Base-by-base conservation (phyloP, 257 asterid species). In the Schizonepeta tenuifolia region DNA sequence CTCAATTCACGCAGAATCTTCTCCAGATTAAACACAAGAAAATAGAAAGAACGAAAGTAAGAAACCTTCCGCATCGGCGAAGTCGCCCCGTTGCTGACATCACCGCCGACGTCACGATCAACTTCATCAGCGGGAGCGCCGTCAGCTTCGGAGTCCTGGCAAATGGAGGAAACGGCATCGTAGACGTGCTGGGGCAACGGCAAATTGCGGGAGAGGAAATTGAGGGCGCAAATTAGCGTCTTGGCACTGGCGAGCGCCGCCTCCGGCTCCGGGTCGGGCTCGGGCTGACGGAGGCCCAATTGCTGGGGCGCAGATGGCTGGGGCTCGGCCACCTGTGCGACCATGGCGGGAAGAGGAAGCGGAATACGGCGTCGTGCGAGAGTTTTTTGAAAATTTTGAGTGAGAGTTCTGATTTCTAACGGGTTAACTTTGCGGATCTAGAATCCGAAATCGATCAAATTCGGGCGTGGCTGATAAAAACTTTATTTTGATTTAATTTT, bases 181-280 rank as follows among this genome's bases (percentile, higher is more conserved):
- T 89, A 89, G 5, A 94, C 83, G 17, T 90, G 89, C 14, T 79
- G 89, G 33, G 97, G 99, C 69, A 94, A 77, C 65, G 99, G 99
- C 76, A 94, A 83, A 81, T 89, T 87, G 14, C 97, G 95, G 12
- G 99, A 91, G 60, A 94, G 86, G 73, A 86, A 88, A 88, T 91
- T 94, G 82, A 94, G 95, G 41, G 97, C 99, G 59, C 96, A 94
- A 43, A 94, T 91, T 51, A 94, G 81, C 2, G 92, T 88, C 82
- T 87, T 88, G 43, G 97, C 87, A 36, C 85, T 77, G 78, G 84
- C 90, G 35, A 89, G 72, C 46, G 80, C 80, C 53, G 53, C 66
- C 41, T 67, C 85, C 12, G 80, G 49, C 50, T 66, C 69, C 75
- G 81, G 71, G 10, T 63, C 74, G 69, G 65, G 38, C 6, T 69